Evolutionary conservation across 805 yeast species (phyloP), one percentile per base, ranked within the genome.

Genomic region (Starmerella floris): DNA sequence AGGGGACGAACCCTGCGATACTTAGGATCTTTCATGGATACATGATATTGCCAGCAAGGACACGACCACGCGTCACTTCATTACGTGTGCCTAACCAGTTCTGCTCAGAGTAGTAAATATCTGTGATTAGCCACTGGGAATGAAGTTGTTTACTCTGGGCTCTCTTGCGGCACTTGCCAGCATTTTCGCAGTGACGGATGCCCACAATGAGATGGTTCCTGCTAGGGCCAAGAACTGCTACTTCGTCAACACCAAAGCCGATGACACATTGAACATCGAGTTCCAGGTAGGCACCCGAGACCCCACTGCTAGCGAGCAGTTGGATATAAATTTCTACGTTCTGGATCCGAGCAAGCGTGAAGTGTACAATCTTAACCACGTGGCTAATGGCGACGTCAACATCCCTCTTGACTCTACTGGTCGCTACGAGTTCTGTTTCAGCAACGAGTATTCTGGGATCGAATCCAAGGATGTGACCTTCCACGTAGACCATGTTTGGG

Each of bases 271-370:
- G 52, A 80, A 94, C 17, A 78, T 88, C 48, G 72, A 84, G 38
- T 88, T 79, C 73, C 98, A 88, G 65, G 93, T 83, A 40, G 96
- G 96, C 51, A 84, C 87, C 57, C 75, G 96, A 63, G 79, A 83
- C 54, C 56, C 62, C 28, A 34, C 43, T 35, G 51, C 58, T 30
- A 52, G 58, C 20, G 64, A 61, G 42, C 65, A 60, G 53, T 56
- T 56, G n/a, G 61, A 55, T 21, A 56, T 56, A 22, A 94, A 84
- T 58, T 84, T 87, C 61, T 69, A 75, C 67, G 61, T 74, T 28
- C 58, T 59, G 30, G 68, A 67, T 41, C 67, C 74, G n/a, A 54
- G 79, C 17, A 67, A 72, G 52, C 35, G 39, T 22, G 66, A 74
- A 31, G 59, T 76, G 21, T 65, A 68, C 51, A 64, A 71, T 43